These are phyloP conservation scores for Botrytis pseudocinerea DNA, from an alignment of 2,329 filamentous ascomycete genomes.

Conservation along the genomic window DNA sequence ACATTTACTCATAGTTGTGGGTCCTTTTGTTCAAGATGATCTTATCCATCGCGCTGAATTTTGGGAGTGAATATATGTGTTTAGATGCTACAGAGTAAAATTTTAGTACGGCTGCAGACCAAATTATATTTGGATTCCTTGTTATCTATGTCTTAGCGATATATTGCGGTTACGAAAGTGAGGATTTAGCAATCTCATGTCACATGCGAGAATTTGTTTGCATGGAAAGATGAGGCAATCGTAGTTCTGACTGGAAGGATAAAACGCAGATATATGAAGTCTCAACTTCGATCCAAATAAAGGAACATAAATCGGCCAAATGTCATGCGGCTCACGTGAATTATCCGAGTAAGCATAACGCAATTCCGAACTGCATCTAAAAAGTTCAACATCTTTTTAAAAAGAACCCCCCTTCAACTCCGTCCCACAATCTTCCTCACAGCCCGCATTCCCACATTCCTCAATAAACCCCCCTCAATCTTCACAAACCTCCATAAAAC, in stretches of 20 bases:
- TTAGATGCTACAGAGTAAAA: neutral
- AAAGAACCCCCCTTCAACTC: neutral
- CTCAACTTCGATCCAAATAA: neutral
- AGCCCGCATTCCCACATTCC: neutral
- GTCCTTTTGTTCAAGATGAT: neutral
- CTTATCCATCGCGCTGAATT: neutral
- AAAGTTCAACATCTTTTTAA: fast-evolving
- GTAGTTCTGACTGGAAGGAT: neutral
- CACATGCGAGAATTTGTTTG: neutral
- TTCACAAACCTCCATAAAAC: neutral
- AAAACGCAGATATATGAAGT: neutral
- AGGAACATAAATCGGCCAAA: no score
- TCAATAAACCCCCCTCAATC: neutral
- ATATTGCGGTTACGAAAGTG: neutral
- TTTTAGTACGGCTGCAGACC: neutral
- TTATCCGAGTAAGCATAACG: neutral
- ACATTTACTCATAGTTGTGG: neutral
- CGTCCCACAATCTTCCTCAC: neutral
- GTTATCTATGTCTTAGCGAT: no score
- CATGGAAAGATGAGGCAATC: neutral
- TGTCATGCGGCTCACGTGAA: neutral
- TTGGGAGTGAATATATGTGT: fast-evolving
- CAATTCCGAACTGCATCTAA: neutral
- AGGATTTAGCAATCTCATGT: neutral
- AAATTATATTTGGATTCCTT: neutral